Percentiles rank a stretch among this genome's conserved stretches.
Evolutionary conservation across 805 yeast genomes (phyloP).

Genomic region (Yarrowia osloensis): DNA sequence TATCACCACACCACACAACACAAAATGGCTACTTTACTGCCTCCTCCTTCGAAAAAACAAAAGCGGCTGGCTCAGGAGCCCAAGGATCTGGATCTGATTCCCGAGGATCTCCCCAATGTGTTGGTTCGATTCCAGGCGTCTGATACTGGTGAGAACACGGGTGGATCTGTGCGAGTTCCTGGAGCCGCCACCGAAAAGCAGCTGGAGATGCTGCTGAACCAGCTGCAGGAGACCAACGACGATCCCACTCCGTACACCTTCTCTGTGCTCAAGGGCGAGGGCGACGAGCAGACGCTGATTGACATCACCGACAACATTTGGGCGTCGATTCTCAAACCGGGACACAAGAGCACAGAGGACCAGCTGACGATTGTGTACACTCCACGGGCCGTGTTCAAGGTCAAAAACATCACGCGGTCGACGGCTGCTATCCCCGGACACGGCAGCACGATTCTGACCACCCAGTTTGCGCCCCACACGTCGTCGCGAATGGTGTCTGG

Average conservation of each 20-base stretch:
- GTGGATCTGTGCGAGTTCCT: conserved; percentile 87
- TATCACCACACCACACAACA: background rate
- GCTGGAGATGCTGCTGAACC: conserved; percentile 83
- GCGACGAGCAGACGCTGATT: conserved; percentile 48
- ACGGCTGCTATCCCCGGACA: conserved; percentile 94
- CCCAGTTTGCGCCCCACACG: conserved; percentile 90
- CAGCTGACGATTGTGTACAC: conserved; percentile 86
- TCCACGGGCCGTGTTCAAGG: conserved; percentile 93
- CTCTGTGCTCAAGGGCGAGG: conserved; percentile 53
- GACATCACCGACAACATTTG: conserved; percentile 81
- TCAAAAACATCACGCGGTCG: conserved; percentile 84
- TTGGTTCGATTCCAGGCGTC: conserved; percentile 87
- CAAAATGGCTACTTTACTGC: conserved; percentile 84
- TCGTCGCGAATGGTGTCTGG: conserved; percentile 88
- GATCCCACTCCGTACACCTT: conserved; percentile 92
- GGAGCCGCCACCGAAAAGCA: conserved; percentile 84
- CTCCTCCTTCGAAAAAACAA: conserved; percentile 91
- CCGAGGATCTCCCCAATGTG: conserved; percentile 82
- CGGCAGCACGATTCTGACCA: conserved; percentile 87
- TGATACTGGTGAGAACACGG: conserved; percentile 84
- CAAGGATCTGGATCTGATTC: conserved; percentile 70
- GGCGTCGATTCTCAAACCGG: conserved; percentile 80
- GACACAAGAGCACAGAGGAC: conserved; percentile 88
- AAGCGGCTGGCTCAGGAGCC: conserved; percentile 80
- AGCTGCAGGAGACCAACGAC: conserved; percentile 54